Percentiles rank a stretch among this genome's conserved stretches.
These are phyloP conservation scores for Flaveria robusta DNA, from an alignment of 129 eudicot genomes.

Conservation along the genomic window DNA sequence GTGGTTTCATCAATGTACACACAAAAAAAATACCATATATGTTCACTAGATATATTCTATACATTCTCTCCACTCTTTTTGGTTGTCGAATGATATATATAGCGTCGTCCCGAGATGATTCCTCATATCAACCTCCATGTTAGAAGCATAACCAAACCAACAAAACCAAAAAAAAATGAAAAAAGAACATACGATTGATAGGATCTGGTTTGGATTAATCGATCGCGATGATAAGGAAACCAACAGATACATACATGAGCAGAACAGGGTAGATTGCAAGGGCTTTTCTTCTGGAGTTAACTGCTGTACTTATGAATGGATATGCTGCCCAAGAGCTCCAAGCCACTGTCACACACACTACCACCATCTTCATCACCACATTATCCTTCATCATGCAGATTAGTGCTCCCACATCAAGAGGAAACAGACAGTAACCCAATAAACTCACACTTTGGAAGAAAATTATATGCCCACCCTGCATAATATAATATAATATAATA, in stretches of 20 bases:
- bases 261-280: conserved; percentile 93
- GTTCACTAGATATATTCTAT: too few relatives aligned
- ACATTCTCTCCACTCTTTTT: neutral
- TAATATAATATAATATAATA: neutral
- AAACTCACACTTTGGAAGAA: conserved; percentile 97
- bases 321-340: conserved; percentile 99
- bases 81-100: too few relatives aligned
- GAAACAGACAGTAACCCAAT: conserved; percentile 91
- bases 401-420: conserved; percentile 81
- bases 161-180: neutral
- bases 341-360: conserved; percentile 71
- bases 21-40: too few relatives aligned
- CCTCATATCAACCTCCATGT: conserved; percentile 10
- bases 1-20: too few relatives aligned
- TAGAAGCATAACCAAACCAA: neutral
- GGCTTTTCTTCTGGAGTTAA: conserved; percentile 88
- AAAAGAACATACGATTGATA: too few relatives aligned
- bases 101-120: too few relatives aligned
- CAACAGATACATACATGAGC: conserved; percentile 94
- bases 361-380: conserved; percentile 64
- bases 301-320: conserved; percentile 97
- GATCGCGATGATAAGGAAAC: conserved; percentile 90
- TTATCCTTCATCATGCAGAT: conserved; percentile 82
- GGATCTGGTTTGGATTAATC: conserved; percentile 41
- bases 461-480: conserved; percentile 93